These are phyloP conservation scores for Phytophthora capsici DNA, from an alignment of 352 stramenopile species.

Conservation along the genomic window DNA sequence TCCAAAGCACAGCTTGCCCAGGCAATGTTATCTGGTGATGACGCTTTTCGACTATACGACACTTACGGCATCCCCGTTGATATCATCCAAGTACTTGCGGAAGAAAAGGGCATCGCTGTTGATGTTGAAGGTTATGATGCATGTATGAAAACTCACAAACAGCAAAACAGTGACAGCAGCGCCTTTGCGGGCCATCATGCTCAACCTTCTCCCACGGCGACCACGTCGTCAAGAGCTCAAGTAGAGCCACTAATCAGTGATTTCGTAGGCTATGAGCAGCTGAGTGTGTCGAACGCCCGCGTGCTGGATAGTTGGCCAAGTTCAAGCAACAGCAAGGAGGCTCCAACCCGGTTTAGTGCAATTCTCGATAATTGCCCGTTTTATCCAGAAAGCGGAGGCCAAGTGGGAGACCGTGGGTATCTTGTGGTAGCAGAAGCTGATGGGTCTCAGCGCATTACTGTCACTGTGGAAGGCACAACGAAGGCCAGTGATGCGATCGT, in stretches of 20 bases:
- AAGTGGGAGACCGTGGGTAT: constrained; percentile 71
- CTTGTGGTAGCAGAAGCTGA: constrained; percentile 34
- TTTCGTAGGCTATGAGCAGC: constrained; percentile 72
- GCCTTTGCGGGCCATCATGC: constrained; percentile 41
- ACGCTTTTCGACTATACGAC: constrained; percentile 80
- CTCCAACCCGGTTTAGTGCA: constrained; percentile 37
- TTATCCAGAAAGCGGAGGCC: constrained; percentile 78
- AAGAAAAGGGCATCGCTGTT: constrained; percentile 63
- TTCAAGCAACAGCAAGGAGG: constrained; percentile 9
- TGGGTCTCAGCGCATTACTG: constrained; percentile 4
- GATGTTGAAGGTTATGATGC: constrained; percentile 60
- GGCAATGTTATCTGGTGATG: constrained; percentile 46
- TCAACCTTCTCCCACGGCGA: constrained; percentile 14
- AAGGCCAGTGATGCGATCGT: constrained; percentile 50
- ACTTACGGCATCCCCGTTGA: constrained; percentile 83
- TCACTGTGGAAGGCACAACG: constrained; percentile 55
- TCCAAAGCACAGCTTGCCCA: constrained; percentile 16
- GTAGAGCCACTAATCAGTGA: constrained; percentile 18
- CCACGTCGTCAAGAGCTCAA: constrained; percentile 3
- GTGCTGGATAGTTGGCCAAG: constrained; percentile 49
- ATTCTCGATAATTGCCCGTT: constrained; percentile 73
- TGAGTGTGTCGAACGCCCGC: constrained; percentile 39
- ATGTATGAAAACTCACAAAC: constrained; percentile 58
- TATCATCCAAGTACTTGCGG: constrained; percentile 72
- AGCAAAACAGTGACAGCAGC: constrained; percentile 51